Evolutionary conservation across 2,329 filamentous ascomycete species (phyloP), one percentile per base, ranked within the genome.

Genomic region (Lasiodiplodia hormozganensis): DNA sequence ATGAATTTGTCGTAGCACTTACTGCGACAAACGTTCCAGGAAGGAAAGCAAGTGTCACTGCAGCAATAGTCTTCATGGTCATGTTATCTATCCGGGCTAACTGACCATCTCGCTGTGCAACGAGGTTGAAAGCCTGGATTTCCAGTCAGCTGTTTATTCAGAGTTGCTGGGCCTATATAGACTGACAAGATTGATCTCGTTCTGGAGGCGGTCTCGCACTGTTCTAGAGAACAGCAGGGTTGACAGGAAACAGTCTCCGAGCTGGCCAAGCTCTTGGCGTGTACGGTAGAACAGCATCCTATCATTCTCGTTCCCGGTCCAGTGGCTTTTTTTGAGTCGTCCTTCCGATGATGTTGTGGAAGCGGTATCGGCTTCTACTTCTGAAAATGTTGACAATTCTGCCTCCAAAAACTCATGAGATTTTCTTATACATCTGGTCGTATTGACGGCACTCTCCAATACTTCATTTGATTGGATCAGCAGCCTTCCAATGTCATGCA

Each of bases 381-480:
- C 8, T 10, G 31, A 34, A 10, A 10, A 34, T 8, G 8, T 73
- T 73, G 43, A 49, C 76, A 5, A 23, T 25, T 52, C 23, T 8
- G 23, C 14, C 23, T 25, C 23, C 4, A 31, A 16, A 3, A 25
- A 16, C 18, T 11, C 28, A 11, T 54, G 23, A 34, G 12, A 54
- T 10, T 18, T 31, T 25, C 52, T 54, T n/a, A 69, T 57, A 38
- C 60, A 56, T 40, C 38, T 40, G 10, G 62, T 64, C 8, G 62
- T 68, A 25, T 70, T 68, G 5, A 69, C 25, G 3, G 69, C 68
- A 23, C 67, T 56, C 25, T 70, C 69, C 5, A 70, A 49, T 5
- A 62, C 69, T 25, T 67, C 69, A n/a, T 67, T 69, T 16, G 60
- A 69, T 12, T 68, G 69, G 7, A 68, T 67, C 8, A 69, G 14